Evolutionary conservation across 352 stramenopile species (phyloP), one percentile per base, ranked within the genome.

Genomic region (Phytophthora megakarya): DNA sequence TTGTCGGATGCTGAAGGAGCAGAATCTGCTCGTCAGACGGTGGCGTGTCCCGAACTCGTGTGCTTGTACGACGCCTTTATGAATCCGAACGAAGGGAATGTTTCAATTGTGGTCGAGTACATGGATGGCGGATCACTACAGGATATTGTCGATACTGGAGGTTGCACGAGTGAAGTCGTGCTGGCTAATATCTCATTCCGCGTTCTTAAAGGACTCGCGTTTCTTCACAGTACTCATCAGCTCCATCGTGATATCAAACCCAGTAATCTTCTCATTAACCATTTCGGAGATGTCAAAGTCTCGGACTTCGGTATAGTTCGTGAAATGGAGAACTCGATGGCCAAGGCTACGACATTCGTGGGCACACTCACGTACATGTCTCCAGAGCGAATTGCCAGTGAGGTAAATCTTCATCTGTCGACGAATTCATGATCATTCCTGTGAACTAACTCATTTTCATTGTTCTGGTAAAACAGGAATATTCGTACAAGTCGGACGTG

Each of bases 171-270:
- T 32, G 93, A 98, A 51, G 75, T 72, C 21, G 86, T 95, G n/a
- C 73, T 98, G 18, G 88, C 91, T 7, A 93, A 95, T 22, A 97
- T 98, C 35, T 90, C 88, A 13, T 86, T 81, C 30, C 80, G 91
- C 9, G 87, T 97, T 18, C 78, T 98, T 26, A 88, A 90, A 33
- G 94, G 91, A 0, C 75, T 98, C 9, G 53, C 67, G 37, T 98
- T 96, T 73, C 71, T 98, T n/a, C 93, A 98, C 65, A 73, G 74
- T 25, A 93, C 84, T 15, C 79, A 95, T 40, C 88, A 97, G 50
- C 71, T 98, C 18, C 95, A 98, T 43, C 90, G 95, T 23, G 95
- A 98, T 46, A 97, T 98, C 49, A 98, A 98, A 59, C 91, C 91
- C 11, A 88, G 87, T 48, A 98, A 98, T 69, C 60, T 98, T 21